phyloP scores from a whole-genome alignment of 768 basidiomycete species.

The Mycena latifolia region DNA sequence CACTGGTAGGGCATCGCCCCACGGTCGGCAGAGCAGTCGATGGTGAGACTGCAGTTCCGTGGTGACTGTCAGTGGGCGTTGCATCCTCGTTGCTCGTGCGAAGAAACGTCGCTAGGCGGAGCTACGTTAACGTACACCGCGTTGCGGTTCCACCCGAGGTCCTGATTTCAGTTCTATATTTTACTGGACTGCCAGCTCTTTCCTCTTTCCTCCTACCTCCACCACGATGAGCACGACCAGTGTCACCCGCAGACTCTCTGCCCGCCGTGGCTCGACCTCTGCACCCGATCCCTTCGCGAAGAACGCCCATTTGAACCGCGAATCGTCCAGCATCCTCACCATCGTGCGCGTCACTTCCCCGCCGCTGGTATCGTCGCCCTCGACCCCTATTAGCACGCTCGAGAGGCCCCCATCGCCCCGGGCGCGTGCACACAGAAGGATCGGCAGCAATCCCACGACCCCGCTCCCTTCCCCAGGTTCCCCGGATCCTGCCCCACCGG shows the following conservation, averaged over 20 bases:
- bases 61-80: constrained; percentile 3
- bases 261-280: constrained; percentile 75
- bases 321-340: constrained; percentile 74
- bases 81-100: constrained; percentile 13
- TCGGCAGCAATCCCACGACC: constrained; percentile 45
- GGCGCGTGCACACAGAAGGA: constrained; percentile 45
- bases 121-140: constrained; percentile 8
- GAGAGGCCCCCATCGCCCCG: constrained; percentile 43
- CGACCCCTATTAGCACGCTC: constrained; percentile 42
- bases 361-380: constrained; percentile 43
- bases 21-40: too few species aligned
- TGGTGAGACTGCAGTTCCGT: neutral
- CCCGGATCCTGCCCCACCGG: constrained; percentile 33
- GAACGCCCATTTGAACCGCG: constrained; percentile 62
- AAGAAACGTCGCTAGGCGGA: neutral
- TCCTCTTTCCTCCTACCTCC: constrained; percentile 1
- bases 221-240: constrained; percentile 10
- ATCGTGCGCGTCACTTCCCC: constrained; percentile 73
- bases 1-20: too few species aligned
- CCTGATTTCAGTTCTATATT: constrained; percentile 5
- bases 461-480: constrained; percentile 40
- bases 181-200: neutral
- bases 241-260: constrained; percentile 54
- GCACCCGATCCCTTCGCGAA: constrained; percentile 78
- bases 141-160: constrained; percentile 19